These are phyloP conservation scores for Mycotypha africana DNA, from an alignment of 371 early-diverging fungal species.

Conservation along the genomic window DNA sequence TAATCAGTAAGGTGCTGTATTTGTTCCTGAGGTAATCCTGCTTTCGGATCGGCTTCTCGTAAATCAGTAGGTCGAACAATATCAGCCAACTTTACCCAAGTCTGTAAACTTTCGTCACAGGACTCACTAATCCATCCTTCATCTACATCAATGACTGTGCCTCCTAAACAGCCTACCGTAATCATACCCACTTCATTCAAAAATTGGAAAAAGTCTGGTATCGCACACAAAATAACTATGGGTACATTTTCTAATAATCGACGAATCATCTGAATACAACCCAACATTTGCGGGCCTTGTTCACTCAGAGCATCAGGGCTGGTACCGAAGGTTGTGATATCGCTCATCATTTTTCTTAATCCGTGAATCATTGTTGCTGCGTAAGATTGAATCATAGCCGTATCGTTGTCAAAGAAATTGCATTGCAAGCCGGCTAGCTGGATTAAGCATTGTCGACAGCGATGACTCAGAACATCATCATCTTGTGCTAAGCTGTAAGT, in stretches of 20 bases:
- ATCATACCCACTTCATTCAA: slow-evolving; percentile 59
- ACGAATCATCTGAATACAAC: slow-evolving; percentile 45
- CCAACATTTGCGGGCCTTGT: slow-evolving; percentile 44
- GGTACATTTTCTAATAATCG: slow-evolving; percentile 40
- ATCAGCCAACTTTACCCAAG: slow-evolving; percentile 60
- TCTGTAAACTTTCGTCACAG: slow-evolving; percentile 63
- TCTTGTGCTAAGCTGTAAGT: slow-evolving; percentile 38
- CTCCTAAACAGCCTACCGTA: slow-evolving; percentile 55
- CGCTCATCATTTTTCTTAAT: slow-evolving; percentile 46
- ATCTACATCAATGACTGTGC: slow-evolving; percentile 46
- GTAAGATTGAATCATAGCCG: slow-evolving; percentile 35
- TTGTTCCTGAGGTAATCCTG: slow-evolving; percentile 16
- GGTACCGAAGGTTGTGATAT: slow-evolving; percentile 21
- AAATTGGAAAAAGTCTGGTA: slow-evolving; percentile 58
- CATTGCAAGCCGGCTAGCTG: slow-evolving; percentile 69
- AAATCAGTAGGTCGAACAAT: slow-evolving; percentile 23
- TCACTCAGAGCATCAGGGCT: slow-evolving; percentile 28
- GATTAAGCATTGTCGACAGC: slow-evolving; percentile 59
- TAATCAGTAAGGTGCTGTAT: slow-evolving; percentile 39
- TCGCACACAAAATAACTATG: slow-evolving; percentile 33
- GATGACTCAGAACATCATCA: slow-evolving; percentile 47
- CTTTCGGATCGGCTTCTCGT: slow-evolving; percentile 8
- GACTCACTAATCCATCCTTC: slow-evolving; percentile 62
- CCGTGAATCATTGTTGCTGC: slow-evolving; percentile 54
- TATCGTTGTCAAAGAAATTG: slow-evolving; percentile 51